Conservation (phyloP, 2,329 filamentous ascomycete species). For the Aspergillaceae sp. region DNA sequence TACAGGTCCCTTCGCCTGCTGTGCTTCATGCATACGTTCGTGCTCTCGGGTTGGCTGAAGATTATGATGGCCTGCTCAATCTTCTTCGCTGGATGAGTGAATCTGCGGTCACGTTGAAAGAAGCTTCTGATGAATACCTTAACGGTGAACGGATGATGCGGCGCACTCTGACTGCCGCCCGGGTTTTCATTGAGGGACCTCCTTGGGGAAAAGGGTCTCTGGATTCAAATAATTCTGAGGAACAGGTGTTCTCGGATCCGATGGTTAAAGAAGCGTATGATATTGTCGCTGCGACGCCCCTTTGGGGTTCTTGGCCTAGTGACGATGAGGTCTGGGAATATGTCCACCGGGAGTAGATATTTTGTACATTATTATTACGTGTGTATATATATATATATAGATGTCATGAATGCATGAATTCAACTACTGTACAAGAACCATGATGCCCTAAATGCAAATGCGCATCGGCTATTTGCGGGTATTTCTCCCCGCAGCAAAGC, state of each 20-base stretch:
- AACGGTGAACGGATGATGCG: slow-evolving; percentile 33
- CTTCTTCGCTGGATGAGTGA: slow-evolving; percentile 37
- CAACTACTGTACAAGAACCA: no score
- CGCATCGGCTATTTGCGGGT: slow-evolving; percentile 12
- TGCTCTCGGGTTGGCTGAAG: slow-evolving; percentile 32
- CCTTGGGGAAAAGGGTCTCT: slow-evolving; percentile 13
- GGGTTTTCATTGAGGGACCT: slow-evolving; percentile 33
- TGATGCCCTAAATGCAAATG: no score
- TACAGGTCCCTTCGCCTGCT: slow-evolving; percentile 30
- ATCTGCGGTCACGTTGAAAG: slow-evolving; percentile 24
- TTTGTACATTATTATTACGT: slow-evolving; percentile 9
- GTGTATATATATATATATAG: slow-evolving; percentile 6
- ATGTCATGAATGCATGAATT: no score
- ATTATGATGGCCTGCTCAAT: slow-evolving; percentile 31
- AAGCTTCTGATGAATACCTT: slow-evolving; percentile 25
- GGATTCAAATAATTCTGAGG: not conserved
- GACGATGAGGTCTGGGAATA: slow-evolving; percentile 34
- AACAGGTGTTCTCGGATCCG: slow-evolving; percentile 18
- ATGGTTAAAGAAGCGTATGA: slow-evolving; percentile 28
- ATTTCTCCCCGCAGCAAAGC: slow-evolving; percentile 6
- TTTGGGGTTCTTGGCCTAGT: slow-evolving; percentile 35
- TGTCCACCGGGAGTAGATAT: slow-evolving; percentile 10
- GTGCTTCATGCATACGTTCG: slow-evolving; percentile 36
- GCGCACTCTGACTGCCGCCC: slow-evolving; percentile 31
- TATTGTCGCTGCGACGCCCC: slow-evolving; percentile 25